Percentiles rank a stretch among this genome's conserved stretches.
These are phyloP conservation scores for Podosphaera aphanis DNA, from an alignment of 2,329 filamentous ascomycete genomes.

Conservation along the genomic window DNA sequence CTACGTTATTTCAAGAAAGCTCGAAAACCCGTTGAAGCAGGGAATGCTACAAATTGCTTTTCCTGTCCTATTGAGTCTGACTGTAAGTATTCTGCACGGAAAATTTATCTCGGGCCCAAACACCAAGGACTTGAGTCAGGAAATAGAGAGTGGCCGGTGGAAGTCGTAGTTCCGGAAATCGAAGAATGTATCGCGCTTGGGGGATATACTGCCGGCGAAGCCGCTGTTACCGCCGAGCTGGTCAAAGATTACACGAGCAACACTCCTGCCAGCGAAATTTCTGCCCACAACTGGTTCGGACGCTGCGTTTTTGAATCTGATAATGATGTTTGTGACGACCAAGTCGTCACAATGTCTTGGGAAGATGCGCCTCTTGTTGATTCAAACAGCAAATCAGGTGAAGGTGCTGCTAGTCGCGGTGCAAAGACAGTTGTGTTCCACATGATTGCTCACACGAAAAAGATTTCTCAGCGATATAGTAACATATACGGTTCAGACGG, in stretches of 20 bases:
- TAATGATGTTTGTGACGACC: conserved; percentile 86
- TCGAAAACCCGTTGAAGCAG: conserved; percentile 55
- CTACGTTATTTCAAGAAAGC: conserved; percentile 55
- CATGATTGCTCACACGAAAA: conserved; percentile 78
- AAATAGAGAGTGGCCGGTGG: conserved; percentile 58
- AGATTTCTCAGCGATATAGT: conserved; percentile 67
- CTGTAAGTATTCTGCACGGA: conserved; percentile 69
- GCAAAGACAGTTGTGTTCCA: conserved; percentile 78
- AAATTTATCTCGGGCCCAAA: conserved; percentile 32
- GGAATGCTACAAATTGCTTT: conserved; percentile 64
- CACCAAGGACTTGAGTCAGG: conserved; percentile 35
- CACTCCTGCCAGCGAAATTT: conserved; percentile 24
- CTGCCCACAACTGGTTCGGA: conserved; percentile 53
- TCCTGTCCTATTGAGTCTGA: conserved; percentile 49
- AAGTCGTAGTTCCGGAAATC: conserved; percentile 78
- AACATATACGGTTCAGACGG: conserved; percentile 69
- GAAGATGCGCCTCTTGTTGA: conserved; percentile 35
- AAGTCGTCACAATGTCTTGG: conserved; percentile 73
- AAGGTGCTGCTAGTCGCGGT: conserved; percentile 21
- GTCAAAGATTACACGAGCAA: conserved; percentile 29
- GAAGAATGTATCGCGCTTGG: conserved; percentile 39
- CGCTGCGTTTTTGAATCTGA: conserved; percentile 87
- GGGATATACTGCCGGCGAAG: conserved; percentile 25
- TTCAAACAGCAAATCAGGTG: conserved; percentile 4
- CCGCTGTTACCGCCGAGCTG: conserved; percentile 18